Base-by-base conservation (phyloP, 345 rosid genomes). In the Euphorbia peplus region DNA sequence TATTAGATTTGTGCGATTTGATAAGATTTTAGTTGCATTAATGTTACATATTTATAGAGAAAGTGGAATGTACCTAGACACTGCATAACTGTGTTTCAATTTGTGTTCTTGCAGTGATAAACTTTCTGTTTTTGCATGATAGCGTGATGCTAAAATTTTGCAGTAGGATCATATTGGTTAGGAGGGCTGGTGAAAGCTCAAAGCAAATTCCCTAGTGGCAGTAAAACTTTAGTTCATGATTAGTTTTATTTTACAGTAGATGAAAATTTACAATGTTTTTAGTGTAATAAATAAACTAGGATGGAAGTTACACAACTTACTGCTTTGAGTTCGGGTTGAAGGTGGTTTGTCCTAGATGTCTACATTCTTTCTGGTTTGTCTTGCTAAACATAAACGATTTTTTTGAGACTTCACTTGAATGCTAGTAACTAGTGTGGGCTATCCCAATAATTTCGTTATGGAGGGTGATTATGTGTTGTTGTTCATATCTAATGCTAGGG, bases 71-170 rank as follows among this genome's bases (percentile, higher is more conserved):
- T 50, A 26, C 18, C 30, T 24, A 9, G 26, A 56, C 13, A 26
- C 28, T 11, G 60, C 37, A 56, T 56, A 10, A 4, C 15, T 26
- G 37, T 56, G 60, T 4, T 54, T 54, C 54, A 54, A 52, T 22
- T 24, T 54, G 59, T 54, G 25, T 54, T 29, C 21, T 22, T 12
- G 21, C 16, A 57, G n/a, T 57, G 21, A 57, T 9, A 57, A 25
- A 54, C 7, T 12, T 57, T 28, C n/a, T 28, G 2, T 29, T 29
- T 57, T 13, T 56, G 8, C 18, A 57, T 57, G 39, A 55, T 28
- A 50, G 21, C 18, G 16, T 55, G 62, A 57, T 57, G 54, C n/a
- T 57, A 50, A 18, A n/a, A 6, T n/a, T 57, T 57, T 55, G 32
- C 51, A 6, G 30, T 15, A 57, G 21, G 41, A 16, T 18, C 41